Conservation (phyloP, 2,329 filamentous ascomycete species). For the Verticillium albo-atrum region DNA sequence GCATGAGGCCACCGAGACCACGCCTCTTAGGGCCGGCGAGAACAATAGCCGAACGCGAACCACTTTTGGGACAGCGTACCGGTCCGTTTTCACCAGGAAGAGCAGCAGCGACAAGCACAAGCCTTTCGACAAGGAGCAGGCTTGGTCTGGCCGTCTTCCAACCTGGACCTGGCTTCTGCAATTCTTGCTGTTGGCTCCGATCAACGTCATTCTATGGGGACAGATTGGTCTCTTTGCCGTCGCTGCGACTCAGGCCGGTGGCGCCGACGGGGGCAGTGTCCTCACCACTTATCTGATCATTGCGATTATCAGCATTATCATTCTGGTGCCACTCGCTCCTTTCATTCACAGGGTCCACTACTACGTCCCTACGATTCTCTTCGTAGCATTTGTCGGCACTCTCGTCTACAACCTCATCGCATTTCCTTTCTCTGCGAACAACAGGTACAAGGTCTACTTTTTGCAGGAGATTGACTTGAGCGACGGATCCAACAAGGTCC, state of each 20-base stretch:
- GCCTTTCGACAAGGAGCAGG: constrained; percentile 69
- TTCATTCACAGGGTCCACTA: constrained; percentile 84
- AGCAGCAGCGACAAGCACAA: constrained; percentile 22
- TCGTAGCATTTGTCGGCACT: constrained; percentile 64
- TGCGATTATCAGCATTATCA: constrained; percentile 61
- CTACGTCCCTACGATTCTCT: constrained; percentile 75
- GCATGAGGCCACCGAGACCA: constrained; percentile 42
- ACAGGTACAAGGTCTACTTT: constrained; percentile 84
- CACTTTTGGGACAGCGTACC: constrained; percentile 53
- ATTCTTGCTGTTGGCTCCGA: constrained; percentile 73
- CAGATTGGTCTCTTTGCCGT: constrained; percentile 72
- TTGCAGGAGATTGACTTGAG: constrained; percentile 76
- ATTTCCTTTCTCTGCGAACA: constrained; percentile 80
- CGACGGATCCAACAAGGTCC: constrained; percentile 63
- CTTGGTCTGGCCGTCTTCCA: constrained; percentile 76
- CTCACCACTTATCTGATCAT: constrained; percentile 69
- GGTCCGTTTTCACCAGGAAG: constrained; percentile 29
- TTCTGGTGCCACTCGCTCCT: constrained; percentile 73
- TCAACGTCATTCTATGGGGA: constrained; percentile 71
- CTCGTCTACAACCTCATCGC: constrained; percentile 80
- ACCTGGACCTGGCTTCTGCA: constrained; percentile 87
- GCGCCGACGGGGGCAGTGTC: constrained; percentile 72
- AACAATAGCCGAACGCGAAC: constrained; percentile 37
- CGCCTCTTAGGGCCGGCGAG: constrained; percentile 36
- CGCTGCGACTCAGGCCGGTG: constrained; percentile 72